A percentile compares a stretch with the other conserved stretches of the same genome.
Conservation (phyloP, 2,329 filamentous ascomycete genomes). For the Calonectria pseudoturangicola region DNA sequence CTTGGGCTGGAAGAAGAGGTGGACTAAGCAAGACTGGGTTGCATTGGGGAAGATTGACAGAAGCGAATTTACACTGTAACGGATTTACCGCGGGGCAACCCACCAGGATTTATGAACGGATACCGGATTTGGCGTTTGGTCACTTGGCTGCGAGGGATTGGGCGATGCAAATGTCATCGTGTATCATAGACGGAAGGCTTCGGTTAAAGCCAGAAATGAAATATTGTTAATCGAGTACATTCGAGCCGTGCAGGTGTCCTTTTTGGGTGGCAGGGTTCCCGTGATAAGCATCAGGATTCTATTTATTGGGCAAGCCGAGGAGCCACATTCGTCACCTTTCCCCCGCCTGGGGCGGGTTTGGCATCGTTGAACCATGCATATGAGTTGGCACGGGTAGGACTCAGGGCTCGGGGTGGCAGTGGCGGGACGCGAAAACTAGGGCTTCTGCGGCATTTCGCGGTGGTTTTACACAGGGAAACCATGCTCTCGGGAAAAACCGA, state of each 20-base stretch:
- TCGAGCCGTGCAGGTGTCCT: neutral
- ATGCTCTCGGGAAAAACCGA: constrained; percentile 14
- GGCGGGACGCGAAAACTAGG: neutral
- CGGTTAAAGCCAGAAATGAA: constrained; percentile 15
- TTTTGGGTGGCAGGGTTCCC: neutral
- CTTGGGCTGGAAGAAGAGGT: constrained; percentile 53
- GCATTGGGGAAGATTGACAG: neutral
- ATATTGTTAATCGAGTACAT: constrained; percentile 21
- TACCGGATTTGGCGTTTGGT: constrained; percentile 30
- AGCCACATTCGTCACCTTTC: constrained; percentile 17
- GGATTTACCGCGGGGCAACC: constrained; percentile 32
- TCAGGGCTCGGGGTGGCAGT: neutral
- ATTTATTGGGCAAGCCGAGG: constrained; percentile 6
- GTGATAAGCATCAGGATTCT: constrained; percentile 8
- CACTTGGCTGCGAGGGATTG: constrained; percentile 4
- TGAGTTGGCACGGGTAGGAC: constrained; percentile 19
- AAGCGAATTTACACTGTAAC: constrained; percentile 18
- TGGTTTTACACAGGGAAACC: neutral
- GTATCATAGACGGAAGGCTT: constrained; percentile 14
- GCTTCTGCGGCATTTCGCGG: neutral
- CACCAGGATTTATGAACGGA: constrained; percentile 24
- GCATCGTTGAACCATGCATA: constrained; percentile 13
- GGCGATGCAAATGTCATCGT: constrained; percentile 24
- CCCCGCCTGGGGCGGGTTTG: neutral
- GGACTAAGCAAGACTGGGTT: constrained; percentile 42